Percentiles rank a stretch among this genome's conserved stretches.
phyloP scores from a whole-genome alignment of 495 filamentous ascomycete species.

The Podospora comata region DNA sequence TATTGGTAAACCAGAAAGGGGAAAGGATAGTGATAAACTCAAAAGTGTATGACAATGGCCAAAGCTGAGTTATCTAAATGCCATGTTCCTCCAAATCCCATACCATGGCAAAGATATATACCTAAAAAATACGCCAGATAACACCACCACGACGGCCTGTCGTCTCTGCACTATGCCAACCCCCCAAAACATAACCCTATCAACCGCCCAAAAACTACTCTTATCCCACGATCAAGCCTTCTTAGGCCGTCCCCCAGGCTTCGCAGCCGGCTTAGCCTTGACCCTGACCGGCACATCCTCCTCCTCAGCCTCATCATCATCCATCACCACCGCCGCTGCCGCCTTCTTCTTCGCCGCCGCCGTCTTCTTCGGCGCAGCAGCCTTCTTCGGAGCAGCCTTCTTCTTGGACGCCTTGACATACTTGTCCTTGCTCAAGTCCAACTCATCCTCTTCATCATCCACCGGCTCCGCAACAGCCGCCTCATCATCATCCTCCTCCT shows the following conservation, averaged over 20 bases:
- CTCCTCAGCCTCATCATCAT: conserved; percentile 32
- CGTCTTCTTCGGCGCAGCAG: conserved; percentile 46
- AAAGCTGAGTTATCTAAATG: too few species aligned
- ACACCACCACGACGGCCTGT: too few species aligned
- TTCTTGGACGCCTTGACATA: conserved; percentile 88
- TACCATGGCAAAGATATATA: too few species aligned
- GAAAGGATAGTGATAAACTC: too few species aligned
- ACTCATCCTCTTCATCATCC: conserved; percentile 63
- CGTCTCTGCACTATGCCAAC: too few species aligned
- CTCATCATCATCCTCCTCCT: conserved; percentile 84
- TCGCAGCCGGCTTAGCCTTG: conserved; percentile 19
- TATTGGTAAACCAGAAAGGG: too few species aligned
- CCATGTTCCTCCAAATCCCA: too few species aligned
- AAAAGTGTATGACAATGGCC: too few species aligned
- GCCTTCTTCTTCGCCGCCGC: conserved; percentile 38
- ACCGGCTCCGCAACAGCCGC: conserved; percentile 56
- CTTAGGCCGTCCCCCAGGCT: conserved; percentile 26
- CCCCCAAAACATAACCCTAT: neutral
- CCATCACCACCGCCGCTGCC: conserved; percentile 30
- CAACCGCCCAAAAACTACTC: neutral
- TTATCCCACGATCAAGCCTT: conserved; percentile 16
- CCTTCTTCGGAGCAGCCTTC: conserved; percentile 54
- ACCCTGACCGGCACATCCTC: conserved; percentile 22
- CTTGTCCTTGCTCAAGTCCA: conserved; percentile 89
- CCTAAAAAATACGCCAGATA: too few species aligned